phyloP scores from a whole-genome alignment of 345 rosid genomes.

The Heritiera fomes region DNA sequence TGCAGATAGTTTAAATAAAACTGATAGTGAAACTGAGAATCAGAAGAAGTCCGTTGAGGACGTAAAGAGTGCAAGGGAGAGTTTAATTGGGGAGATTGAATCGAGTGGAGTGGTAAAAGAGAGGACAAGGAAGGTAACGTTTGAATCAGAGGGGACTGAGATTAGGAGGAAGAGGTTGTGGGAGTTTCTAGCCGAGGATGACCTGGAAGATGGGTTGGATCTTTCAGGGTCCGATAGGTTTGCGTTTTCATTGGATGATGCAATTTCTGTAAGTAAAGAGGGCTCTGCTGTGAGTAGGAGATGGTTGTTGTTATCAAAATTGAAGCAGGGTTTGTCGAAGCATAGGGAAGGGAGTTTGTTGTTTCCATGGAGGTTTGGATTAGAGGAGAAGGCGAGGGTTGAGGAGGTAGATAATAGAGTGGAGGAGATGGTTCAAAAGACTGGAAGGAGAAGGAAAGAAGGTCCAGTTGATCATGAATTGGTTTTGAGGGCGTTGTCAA shows the following conservation, averaged over 20 bases:
- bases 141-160: conserved; percentile 57
- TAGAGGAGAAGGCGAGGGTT: conserved; percentile 60
- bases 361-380: conserved; percentile 80
- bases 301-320: conserved; percentile 79
- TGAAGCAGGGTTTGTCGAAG: conserved; percentile 78
- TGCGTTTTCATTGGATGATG: conserved; percentile 90
- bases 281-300: conserved; percentile 69
- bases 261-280: conserved; percentile 61
- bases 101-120: conserved; percentile 28
- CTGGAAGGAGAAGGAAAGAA: conserved; percentile 64
- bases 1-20: conserved; percentile 23
- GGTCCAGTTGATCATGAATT: conserved; percentile 77
- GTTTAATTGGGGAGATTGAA: conserved; percentile 29
- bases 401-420: conserved; percentile 52
- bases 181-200: conserved; percentile 86
- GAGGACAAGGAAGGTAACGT: conserved; percentile 52
- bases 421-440: conserved; percentile 59
- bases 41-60: conserved; percentile 28
- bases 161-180: conserved; percentile 58
- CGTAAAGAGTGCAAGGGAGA: conserved; percentile 17
- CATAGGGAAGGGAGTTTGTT: conserved; percentile 60
- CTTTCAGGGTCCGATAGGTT: conserved; percentile 94
- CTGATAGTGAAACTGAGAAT: conserved; percentile 27
- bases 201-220: conserved; percentile 86
- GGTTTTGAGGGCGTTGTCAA: conserved; percentile 82